Base-by-base conservation (phyloP, 2,329 filamentous ascomycete genomes). In the Verticillium zaregamsianum region DNA sequence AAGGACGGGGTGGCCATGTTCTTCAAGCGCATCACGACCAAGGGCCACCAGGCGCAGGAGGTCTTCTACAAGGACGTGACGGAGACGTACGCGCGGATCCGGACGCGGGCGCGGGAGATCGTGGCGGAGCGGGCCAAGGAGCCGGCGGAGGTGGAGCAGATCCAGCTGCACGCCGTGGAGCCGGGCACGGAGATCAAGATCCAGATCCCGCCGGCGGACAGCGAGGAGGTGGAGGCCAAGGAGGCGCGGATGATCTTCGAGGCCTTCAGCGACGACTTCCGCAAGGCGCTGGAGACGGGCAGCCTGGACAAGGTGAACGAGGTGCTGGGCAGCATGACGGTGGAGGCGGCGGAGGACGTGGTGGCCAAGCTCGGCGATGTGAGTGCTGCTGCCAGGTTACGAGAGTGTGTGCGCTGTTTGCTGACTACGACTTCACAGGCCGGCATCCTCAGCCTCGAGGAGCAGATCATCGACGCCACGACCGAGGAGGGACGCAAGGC, bases 111-210 rank as follows among this genome's bases (percentile, higher is more conserved):
- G 1, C 82, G 84, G 7, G 91, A 96, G 74, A 89, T 97, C 66
- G 75, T 82, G 60, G 76, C 77, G 20, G 78, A 86, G 75, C 74
- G 81, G 63, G 81, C 80, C 17, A 79, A 78, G 65, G 81, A 84
- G 60, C 78, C 73, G 3, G 79, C 74, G 49, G 76, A 79, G 63
- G 90, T 96, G 11, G 95, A 99, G 79, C 94, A 97, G 76, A 99
- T 99, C 68, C 96, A 99, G 77, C 84, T 99, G 56, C 95, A 99
- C 73, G 94, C 95, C 15, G 93, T 99, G 12, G 93, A 97, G 74
- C 94, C 94, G 0, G 90, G 90, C 57, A 97, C 94, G 3, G 89
- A 91, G 64, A 97, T 99, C 74, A 91, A 91, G 72, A 97, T 98
- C 75, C 86, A 79, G 60, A 89, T 96, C 45, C 94, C 95, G 14